phyloP scores from a whole-genome alignment of 2,329 filamentous ascomycete genomes.

The Colletotrichum chlorophyti region DNA sequence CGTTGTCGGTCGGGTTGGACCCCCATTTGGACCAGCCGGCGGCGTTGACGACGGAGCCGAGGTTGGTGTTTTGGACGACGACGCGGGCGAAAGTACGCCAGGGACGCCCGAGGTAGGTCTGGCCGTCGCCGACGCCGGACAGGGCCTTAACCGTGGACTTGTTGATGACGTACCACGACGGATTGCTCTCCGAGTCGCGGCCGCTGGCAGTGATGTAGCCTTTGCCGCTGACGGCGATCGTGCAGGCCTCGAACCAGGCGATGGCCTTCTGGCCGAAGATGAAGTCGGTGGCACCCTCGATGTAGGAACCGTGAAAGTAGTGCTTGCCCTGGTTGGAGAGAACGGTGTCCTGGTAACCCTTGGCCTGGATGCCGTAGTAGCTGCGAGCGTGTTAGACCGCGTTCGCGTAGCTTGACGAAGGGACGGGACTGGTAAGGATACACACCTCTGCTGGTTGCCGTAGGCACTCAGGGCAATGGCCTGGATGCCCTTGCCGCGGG shows the following conservation, averaged over 20 bases:
- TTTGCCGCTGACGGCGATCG: constrained; percentile 52
- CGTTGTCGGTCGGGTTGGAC: constrained; percentile 54
- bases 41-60: constrained; percentile 64
- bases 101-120: constrained; percentile 55
- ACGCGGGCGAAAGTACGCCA: constrained; percentile 55
- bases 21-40: constrained; percentile 66
- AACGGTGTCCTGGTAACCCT: constrained; percentile 63
- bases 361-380: constrained; percentile 62
- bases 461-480: constrained; percentile 61
- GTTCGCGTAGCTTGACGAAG: no score
- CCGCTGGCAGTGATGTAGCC: constrained; percentile 53
- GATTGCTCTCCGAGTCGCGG: constrained; percentile 42
- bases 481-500: constrained; percentile 53
- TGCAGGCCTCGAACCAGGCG: constrained; percentile 59
- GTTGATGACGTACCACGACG: constrained; percentile 55
- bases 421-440: no score
- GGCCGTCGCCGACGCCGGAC: constrained; percentile 43
- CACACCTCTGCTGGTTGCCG: constrained; percentile 19
- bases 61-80: constrained; percentile 53
- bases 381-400: no score
- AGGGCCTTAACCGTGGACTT: constrained; percentile 48
- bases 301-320: constrained; percentile 59
- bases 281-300: constrained; percentile 64
- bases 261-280: constrained; percentile 63
- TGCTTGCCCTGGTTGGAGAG: constrained; percentile 56